A percentile compares a stretch with the other conserved stretches of the same genome.
Evolutionary conservation across 1,284 basidiomycete species (phyloP).

Genomic region (Ustilago tritici): DNA sequence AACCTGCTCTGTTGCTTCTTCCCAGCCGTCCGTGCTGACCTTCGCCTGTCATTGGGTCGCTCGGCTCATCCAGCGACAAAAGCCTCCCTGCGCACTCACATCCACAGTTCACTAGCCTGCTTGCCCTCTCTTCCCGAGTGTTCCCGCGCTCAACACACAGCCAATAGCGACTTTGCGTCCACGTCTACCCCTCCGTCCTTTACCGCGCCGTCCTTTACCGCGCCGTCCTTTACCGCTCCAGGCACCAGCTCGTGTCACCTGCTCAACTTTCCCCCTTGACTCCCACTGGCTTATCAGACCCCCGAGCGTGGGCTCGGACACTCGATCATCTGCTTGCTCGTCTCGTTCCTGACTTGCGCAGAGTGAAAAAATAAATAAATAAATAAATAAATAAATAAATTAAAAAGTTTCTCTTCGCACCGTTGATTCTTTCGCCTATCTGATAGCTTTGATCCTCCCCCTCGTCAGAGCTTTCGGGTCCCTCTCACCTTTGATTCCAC

Average conservation of each 20-base stretch:
- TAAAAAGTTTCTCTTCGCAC: constrained; percentile 11
- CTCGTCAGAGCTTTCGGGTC: neutral
- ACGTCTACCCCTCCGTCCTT: constrained; percentile 6
- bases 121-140: constrained; percentile 18
- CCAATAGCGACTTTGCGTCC: constrained; percentile 6
- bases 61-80: neutral
- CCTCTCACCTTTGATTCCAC: neutral
- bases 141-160: neutral
- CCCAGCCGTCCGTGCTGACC: neutral
- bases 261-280: neutral
- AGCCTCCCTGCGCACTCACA: constrained; percentile 1
- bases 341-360: neutral
- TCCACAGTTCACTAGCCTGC: constrained; percentile 4
- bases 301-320: neutral
- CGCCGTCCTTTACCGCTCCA: neutral
- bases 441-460: constrained; percentile 5
- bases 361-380: neutral
- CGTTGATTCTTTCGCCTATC: constrained; percentile 5
- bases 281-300: constrained; percentile 18
- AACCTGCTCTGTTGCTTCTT: neutral
- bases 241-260: neutral
- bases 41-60: neutral
- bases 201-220: neutral
- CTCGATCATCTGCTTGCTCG: neutral
- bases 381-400: neutral